Evolutionary conservation across 2,329 filamentous ascomycete species (phyloP), one percentile per base, ranked within the genome.

Genomic region (Cladosporium oxysporum): DNA sequence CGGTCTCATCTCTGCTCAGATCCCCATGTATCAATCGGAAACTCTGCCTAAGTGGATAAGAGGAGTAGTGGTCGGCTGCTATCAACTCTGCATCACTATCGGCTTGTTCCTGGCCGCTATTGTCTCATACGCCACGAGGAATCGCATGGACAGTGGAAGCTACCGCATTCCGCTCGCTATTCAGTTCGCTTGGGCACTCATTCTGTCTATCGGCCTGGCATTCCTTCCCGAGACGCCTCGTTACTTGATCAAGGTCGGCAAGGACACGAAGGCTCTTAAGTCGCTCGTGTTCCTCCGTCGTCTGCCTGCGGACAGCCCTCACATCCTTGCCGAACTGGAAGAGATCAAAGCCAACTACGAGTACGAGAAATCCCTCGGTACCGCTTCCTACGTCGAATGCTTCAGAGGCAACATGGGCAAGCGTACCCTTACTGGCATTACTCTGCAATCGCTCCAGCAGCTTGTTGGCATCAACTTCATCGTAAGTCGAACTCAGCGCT

Each of bases 271-370:
- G 37, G 76, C 76, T 21, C 71, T 73, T 21, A 73, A 72, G 57
- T 71, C 75, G 16, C 71, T 77, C 10, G 18, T 87, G 58, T 85
- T 83, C 64, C 86, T 96, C 31, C 91, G 92, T 75, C 90, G 90
- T 67, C 90, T 96, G 79, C 62, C 62, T 35, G 62, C 81, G 65
- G 87, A 91, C 85, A 78, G 90, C 92, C 80, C 87, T 87, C 79
- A 74, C 8, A 44, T 78, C 4, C 67, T 74, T 18, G 82, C 87
- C 68, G 92, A 97, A 80, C 84, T 96, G 28, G 86, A 88, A 29
- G 92, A 96, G 80, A 92, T 97, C 70, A 84, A 93, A 66, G 92
- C 92, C 80, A 96, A 96, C 83, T 87, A 94, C 79, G 90, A 91
- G 79, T 93, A 94, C 76, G 93, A 97, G 83, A 83, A 89, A 72